Percentiles rank a stretch among this genome's conserved stretches.
phyloP scores from a whole-genome alignment of 163 green algal species.

The Scenedesmus sp. region DNA sequence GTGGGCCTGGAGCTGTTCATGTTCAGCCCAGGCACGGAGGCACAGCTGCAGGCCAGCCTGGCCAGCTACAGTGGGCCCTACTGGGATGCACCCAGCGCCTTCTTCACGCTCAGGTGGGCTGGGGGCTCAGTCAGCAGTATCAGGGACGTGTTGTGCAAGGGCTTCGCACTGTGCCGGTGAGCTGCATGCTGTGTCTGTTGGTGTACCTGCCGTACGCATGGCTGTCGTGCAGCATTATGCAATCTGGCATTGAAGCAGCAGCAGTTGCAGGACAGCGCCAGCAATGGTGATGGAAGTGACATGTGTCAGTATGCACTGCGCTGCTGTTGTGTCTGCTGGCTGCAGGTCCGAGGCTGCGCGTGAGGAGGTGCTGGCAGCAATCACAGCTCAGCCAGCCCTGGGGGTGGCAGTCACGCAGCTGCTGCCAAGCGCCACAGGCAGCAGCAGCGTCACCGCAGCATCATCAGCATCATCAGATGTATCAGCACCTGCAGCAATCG shows the following conservation, averaged over 20 bases:
- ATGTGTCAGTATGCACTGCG: neutral
- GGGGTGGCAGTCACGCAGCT: conserved; percentile 54
- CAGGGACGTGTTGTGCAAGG: neutral
- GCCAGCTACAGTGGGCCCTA: conserved; percentile 32
- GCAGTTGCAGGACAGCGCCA: neutral
- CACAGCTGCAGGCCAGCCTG: neutral
- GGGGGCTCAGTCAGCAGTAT: neutral
- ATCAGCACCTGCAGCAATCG: neutral
- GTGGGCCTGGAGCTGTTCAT: conserved; percentile 86
- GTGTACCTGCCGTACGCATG: neutral
- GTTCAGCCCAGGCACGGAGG: conserved; percentile 36
- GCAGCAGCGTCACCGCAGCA: conserved; percentile 42
- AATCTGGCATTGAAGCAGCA: neutral
- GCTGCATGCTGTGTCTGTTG: neutral
- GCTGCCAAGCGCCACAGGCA: conserved; percentile 14
- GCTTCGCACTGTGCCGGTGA: neutral
- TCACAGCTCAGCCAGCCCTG: conserved; percentile 64
- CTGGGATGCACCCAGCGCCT: conserved; percentile 84
- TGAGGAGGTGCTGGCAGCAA: conserved; percentile 53
- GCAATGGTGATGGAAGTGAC: neutral
- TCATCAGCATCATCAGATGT: neutral
- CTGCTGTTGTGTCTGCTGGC: neutral
- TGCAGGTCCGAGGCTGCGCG: conserved; percentile 72
- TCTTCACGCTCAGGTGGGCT: conserved; percentile 83
- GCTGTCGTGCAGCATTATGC: neutral